Conservation (phyloP, 306 rosid species). For the Cucumis cinereus region DNA sequence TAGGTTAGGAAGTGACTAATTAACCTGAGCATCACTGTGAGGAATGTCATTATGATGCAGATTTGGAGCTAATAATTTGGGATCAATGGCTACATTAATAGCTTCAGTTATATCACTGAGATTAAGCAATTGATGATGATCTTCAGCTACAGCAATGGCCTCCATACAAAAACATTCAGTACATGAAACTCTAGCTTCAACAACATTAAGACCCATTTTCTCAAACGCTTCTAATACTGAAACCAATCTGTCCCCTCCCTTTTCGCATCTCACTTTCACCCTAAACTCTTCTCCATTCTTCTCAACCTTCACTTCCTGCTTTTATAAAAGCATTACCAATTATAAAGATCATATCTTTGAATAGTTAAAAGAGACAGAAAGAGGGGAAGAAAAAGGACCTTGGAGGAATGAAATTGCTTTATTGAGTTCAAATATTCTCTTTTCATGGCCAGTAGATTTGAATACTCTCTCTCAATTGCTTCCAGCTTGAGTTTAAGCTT, state of each 20-base stretch:
- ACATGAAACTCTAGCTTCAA: slow-evolving; percentile 67
- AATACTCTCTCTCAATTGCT: slow-evolving; percentile 22
- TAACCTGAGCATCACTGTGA: not conserved
- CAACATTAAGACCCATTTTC: slow-evolving; percentile 43
- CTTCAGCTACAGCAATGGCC: slow-evolving; percentile 48
- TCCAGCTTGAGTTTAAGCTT: slow-evolving; percentile 26
- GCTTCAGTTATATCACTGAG: slow-evolving; percentile 30
- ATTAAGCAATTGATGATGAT: slow-evolving; percentile 18
- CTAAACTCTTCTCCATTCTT: slow-evolving; percentile 35
- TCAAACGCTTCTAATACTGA: slow-evolving; percentile 53
- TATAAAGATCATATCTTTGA: no score
- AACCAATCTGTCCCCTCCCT: slow-evolving; percentile 50
- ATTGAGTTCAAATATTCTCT: slow-evolving; percentile 2
- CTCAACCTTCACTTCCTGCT: slow-evolving; percentile 68
- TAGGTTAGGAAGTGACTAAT: not conserved
- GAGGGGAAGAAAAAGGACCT: slow-evolving; percentile 6
- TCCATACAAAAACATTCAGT: slow-evolving; percentile 41
- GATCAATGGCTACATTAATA: slow-evolving; percentile 32
- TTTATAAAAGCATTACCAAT: no score
- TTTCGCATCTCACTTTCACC: slow-evolving; percentile 48
- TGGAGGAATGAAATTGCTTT: not conserved
- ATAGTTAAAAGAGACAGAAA: not conserved
- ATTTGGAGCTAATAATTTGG: not conserved
- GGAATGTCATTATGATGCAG: not conserved
- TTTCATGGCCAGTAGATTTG: slow-evolving; percentile 18